Evolutionary conservation across 2,329 filamentous ascomycete species (phyloP).

Genomic region (Colletotrichum sp.): DNA sequence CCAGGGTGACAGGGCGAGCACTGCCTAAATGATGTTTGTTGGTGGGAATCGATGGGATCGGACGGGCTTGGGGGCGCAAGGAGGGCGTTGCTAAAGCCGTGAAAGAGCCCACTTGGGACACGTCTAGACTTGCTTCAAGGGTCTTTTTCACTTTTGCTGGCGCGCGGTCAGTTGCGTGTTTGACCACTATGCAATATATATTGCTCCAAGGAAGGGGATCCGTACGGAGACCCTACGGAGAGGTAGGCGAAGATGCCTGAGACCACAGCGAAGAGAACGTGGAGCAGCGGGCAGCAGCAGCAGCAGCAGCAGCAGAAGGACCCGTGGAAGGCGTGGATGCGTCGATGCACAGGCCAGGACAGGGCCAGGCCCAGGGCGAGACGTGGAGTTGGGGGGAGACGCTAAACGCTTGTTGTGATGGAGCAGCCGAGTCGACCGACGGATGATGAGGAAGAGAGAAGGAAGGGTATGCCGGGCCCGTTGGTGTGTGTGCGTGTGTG

Average conservation of each 20-base stretch:
- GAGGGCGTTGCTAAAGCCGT: neutral
- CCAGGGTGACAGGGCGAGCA: neutral
- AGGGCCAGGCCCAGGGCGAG: neutral
- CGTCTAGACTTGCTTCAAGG: neutral
- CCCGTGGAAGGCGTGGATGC: neutral
- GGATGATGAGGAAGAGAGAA: neutral
- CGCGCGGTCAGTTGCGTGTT: neutral
- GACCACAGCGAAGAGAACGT: neutral
- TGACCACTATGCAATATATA: neutral
- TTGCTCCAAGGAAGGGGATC: neutral
- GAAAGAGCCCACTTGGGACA: neutral
- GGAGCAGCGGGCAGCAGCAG: neutral
- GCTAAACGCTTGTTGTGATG: neutral
- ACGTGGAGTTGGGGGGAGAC: neutral
- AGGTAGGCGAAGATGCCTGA: neutral
- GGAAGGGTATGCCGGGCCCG: neutral
- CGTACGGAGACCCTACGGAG: neutral
- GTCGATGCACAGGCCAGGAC: neutral
- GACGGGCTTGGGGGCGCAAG: neutral
- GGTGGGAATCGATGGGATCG: neutral
- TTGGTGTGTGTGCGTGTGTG: neutral
- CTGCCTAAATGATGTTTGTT: neutral
- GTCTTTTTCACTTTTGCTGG: neutral
- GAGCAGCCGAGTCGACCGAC: conserved; percentile 6
- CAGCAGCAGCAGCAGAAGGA: neutral